These are phyloP conservation scores for Puccinia horiana DNA, from an alignment of 1,284 basidiomycete genomes.

Conservation along the genomic window DNA sequence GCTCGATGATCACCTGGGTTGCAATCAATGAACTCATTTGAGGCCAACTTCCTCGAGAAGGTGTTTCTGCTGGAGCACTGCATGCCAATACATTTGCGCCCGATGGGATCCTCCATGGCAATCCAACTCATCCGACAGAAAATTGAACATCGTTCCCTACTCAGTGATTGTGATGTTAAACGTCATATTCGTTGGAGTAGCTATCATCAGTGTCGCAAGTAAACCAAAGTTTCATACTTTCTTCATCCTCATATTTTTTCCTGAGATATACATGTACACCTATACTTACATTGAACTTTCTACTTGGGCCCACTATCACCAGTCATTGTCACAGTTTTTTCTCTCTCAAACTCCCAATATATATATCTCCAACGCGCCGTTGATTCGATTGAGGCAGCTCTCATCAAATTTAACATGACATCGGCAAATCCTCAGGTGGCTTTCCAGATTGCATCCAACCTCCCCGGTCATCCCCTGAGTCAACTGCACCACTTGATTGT, in stretches of 20 bases:
- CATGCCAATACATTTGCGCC: conserved; percentile 49
- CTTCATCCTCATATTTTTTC: background rate
- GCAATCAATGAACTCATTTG: background rate
- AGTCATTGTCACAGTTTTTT: conserved; percentile 45
- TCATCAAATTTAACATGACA: background rate
- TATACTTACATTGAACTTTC: background rate
- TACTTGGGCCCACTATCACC: background rate
- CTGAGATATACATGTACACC: background rate
- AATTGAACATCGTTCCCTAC: conserved; percentile 42
- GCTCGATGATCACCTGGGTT: background rate
- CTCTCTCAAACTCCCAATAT: conserved; percentile 32
- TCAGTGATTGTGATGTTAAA: conserved; percentile 43
- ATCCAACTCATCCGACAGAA: conserved; percentile 39
- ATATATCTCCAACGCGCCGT: conserved; percentile 33
- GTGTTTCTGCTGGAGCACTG: conserved; percentile 49
- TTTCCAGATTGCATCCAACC: conserved; percentile 30
- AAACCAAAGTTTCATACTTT: background rate
- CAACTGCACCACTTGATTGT: conserved; percentile 37
- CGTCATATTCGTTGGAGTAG: conserved; percentile 37
- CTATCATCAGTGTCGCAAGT: conserved; percentile 46
- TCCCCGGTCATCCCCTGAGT: conserved; percentile 31
- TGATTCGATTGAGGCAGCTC: conserved; percentile 27
- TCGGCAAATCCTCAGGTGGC: background rate
- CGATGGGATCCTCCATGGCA: conserved; percentile 50
- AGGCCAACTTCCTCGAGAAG: background rate